These are phyloP conservation scores for Emmonsia crescens DNA, from an alignment of 2,329 filamentous ascomycete genomes.

Conservation along the genomic window DNA sequence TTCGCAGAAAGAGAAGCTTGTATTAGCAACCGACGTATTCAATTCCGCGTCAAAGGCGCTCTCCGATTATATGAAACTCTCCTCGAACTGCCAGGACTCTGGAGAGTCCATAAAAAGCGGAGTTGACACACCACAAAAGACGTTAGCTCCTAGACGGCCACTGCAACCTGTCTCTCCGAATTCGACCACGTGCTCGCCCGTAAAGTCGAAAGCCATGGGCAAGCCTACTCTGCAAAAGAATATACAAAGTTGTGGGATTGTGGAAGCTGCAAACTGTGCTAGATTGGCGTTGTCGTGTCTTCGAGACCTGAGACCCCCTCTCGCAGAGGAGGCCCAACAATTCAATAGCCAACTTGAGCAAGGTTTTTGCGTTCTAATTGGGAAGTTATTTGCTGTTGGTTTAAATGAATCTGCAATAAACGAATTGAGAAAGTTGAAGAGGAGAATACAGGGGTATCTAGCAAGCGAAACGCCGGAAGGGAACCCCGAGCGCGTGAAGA, in stretches of 20 bases:
- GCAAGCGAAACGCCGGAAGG: slow-evolving; percentile 12
- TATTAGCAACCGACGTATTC: slow-evolving; percentile 37
- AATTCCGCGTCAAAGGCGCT: slow-evolving; percentile 35
- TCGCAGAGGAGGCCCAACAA: slow-evolving; percentile 12
- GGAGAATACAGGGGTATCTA: slow-evolving; percentile 25
- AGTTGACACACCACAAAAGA: slow-evolving; percentile 3
- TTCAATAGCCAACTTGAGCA: slow-evolving; percentile 31
- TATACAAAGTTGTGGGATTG: slow-evolving; percentile 15
- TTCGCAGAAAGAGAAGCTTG: slow-evolving; percentile 29
- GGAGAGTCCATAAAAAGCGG: not conserved
- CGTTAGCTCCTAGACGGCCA: slow-evolving; percentile 12
- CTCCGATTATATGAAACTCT: slow-evolving; percentile 27
- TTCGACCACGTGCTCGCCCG: slow-evolving; percentile 16
- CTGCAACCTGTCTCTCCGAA: slow-evolving; percentile 24
- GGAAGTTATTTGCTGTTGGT: slow-evolving; percentile 31
- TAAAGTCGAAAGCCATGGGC: slow-evolving; percentile 15
- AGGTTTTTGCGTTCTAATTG: slow-evolving; percentile 32
- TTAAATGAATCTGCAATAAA: slow-evolving; percentile 31
- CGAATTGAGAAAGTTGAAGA: slow-evolving; percentile 31
- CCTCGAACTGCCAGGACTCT: slow-evolving; percentile 12
- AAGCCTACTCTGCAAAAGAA: slow-evolving; percentile 2
- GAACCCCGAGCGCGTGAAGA: slow-evolving; percentile 2
- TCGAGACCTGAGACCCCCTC: slow-evolving; percentile 24
- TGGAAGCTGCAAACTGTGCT: slow-evolving; percentile 31
- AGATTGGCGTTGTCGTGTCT: slow-evolving; percentile 30